Base-by-base conservation (phyloP, 202 grass and related monocot genomes). In the Panicum virgatum region DNA sequence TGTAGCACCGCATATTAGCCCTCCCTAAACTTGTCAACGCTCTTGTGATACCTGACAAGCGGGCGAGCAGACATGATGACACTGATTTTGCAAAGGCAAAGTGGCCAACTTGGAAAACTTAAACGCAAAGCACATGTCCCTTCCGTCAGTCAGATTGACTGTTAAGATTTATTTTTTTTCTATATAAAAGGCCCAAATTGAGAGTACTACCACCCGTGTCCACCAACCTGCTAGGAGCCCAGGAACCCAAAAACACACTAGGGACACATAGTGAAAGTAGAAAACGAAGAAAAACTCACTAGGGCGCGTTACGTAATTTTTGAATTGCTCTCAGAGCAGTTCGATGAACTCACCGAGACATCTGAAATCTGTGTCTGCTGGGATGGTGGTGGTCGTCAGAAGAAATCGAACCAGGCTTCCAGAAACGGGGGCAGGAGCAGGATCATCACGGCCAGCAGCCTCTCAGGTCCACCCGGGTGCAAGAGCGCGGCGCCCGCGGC, bases 321-420 rank as follows among this genome's bases (percentile, higher is more conserved):
- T 25, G 7, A 36, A 8, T 9, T 16, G 6, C 40, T 45, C 20
- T 25, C 16, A 26, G 36, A 48, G 5, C 15, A 11, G 15, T 38
- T 64, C 2, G 39, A 22, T n/a, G 13, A 63, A 59, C 34, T 44
- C 64, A 82, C 70, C 47, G 37, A 12, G 56, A 58, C 26, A 12
- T 9, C 30, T 13, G n/a, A 43, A 27, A 50, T 80, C 26, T 46
- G 23, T 12, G 12, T 12, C 50, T 44, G 54, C 9, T 1, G 3
- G 16, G 45, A 3, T 26, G 62, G 29, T 0, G 39, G 32, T 25
- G 12, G 65, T 63, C 52, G 38, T 74, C 27, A 86, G 26, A 86
- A 7, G 50, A 86, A 80, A 20, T 75, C 84, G 15, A 80, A 67
- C 69, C 69, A 80, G 1, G 65, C 73, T 19, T 70, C 80, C 27